A percentile compares a stretch with the other conserved stretches of the same genome.
phyloP scores from a whole-genome alignment of 208 protist genomes.

The Leptomonas pyrrhocoris region DNA sequence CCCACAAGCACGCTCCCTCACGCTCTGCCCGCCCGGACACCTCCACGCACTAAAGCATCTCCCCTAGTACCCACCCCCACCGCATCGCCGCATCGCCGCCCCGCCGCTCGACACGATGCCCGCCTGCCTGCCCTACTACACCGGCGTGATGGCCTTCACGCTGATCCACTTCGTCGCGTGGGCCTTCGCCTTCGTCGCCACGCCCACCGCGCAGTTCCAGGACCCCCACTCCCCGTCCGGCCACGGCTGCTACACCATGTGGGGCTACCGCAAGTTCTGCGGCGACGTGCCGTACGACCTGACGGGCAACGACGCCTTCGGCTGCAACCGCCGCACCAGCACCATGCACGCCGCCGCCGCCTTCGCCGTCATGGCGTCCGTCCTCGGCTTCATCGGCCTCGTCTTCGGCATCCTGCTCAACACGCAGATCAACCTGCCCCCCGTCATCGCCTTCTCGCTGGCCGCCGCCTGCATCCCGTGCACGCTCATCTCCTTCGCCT shows the following conservation, averaged over 20 bases:
- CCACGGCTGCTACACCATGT: constrained; percentile 49
- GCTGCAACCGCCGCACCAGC: constrained; percentile 26
- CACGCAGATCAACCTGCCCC: constrained; percentile 20
- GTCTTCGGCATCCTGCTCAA: constrained; percentile 38
- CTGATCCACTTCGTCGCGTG: constrained; percentile 42
- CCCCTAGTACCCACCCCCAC: neutral
- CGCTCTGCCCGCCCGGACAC: neutral
- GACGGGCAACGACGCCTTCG: constrained; percentile 29
- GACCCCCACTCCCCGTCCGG: constrained; percentile 1
- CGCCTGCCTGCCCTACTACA: constrained; percentile 27
- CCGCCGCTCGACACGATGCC: constrained; percentile 15
- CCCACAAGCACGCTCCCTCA: neutral
- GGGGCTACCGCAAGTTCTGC: constrained; percentile 47
- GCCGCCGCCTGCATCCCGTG: constrained; percentile 34
- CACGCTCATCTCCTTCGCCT: constrained; percentile 53
- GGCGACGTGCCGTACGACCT: constrained; percentile 33
- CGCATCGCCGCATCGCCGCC: no score
- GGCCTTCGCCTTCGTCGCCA: constrained; percentile 44
- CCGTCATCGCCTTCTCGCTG: constrained; percentile 33
- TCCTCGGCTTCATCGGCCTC: constrained; percentile 38
- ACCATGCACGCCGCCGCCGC: constrained; percentile 44
- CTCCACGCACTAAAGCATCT: neutral
- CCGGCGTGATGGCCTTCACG: constrained; percentile 35
- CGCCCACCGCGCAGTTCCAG: constrained; percentile 38
- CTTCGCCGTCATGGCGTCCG: constrained; percentile 44